These are phyloP conservation scores for Talaromyces sp. DNA, from an alignment of 2,329 filamentous ascomycete species.

Conservation along the genomic window DNA sequence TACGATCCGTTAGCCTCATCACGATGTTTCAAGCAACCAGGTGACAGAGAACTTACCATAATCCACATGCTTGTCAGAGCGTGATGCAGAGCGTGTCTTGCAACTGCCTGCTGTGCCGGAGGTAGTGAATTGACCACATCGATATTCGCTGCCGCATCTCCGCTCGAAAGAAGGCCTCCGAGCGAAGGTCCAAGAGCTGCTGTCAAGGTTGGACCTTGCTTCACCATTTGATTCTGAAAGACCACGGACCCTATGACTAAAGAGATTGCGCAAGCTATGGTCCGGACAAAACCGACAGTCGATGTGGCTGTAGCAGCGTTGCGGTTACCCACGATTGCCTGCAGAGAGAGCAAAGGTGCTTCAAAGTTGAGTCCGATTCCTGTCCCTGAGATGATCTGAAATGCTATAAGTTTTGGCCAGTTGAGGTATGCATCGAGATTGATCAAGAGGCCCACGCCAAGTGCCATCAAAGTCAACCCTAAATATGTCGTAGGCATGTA, in stretches of 20 bases:
- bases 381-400: slow-evolving; percentile 52
- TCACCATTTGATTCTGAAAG: slow-evolving; percentile 39
- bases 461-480: slow-evolving; percentile 53
- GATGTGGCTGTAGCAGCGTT: slow-evolving; percentile 60
- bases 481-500: slow-evolving; percentile 57
- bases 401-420: slow-evolving; percentile 34
- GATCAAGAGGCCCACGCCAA: slow-evolving; percentile 62
- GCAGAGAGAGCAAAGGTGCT: slow-evolving; percentile 55
- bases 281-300: slow-evolving; percentile 56
- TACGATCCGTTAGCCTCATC: neutral
- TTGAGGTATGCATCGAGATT: slow-evolving; percentile 49
- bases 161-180: slow-evolving; percentile 11
- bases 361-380: slow-evolving; percentile 57
- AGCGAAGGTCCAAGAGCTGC: slow-evolving; percentile 14
- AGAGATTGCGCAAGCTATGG: slow-evolving; percentile 53
- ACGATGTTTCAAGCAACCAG: neutral
- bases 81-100: slow-evolving; percentile 14
- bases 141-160: slow-evolving; percentile 17
- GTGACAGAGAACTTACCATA: slow-evolving; percentile 7
- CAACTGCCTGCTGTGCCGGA: slow-evolving; percentile 11
- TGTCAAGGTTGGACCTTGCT: slow-evolving; percentile 19
- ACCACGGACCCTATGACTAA: slow-evolving; percentile 54
- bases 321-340: slow-evolving; percentile 52
- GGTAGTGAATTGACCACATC: slow-evolving; percentile 11
- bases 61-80: slow-evolving; percentile 17